These are phyloP conservation scores for Panicum virgatum DNA, from an alignment of 202 grass and related monocot species.

Conservation along the genomic window DNA sequence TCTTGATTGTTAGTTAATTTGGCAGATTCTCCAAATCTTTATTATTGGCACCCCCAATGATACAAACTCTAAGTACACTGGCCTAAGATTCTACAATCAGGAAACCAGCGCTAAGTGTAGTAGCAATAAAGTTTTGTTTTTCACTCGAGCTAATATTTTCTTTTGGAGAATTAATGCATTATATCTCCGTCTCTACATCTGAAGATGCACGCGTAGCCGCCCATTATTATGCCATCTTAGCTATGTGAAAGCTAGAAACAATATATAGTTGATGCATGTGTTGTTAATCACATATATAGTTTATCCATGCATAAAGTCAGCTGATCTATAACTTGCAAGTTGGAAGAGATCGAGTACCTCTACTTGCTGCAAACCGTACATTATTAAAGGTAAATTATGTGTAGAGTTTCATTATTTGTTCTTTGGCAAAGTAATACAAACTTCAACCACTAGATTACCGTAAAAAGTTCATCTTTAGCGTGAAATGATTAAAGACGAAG, in stretches of 20 bases:
- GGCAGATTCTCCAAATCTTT: slow-evolving; percentile 12
- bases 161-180: background rate
- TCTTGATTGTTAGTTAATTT: slow-evolving; percentile 13
- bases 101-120: background rate
- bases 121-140: slow-evolving; percentile 16
- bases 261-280: background rate
- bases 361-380: background rate
- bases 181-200: background rate
- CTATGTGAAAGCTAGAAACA: background rate
- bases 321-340: background rate
- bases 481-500: slow-evolving; percentile 41
- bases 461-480: slow-evolving; percentile 26
- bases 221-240: background rate
- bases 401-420: background rate
- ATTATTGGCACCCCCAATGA: slow-evolving; percentile 32
- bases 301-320: background rate
- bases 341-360: background rate
- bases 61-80: slow-evolving; percentile 26
- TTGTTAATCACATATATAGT: background rate
- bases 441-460: background rate
- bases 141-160: background rate
- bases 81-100: slow-evolving; percentile 31
- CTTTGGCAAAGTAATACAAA: slow-evolving; percentile 27
- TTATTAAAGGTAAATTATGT: background rate
- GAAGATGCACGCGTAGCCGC: background rate